These are phyloP conservation scores for Leccinum fallax DNA, from an alignment of 1,284 basidiomycete species.

Conservation along the genomic window DNA sequence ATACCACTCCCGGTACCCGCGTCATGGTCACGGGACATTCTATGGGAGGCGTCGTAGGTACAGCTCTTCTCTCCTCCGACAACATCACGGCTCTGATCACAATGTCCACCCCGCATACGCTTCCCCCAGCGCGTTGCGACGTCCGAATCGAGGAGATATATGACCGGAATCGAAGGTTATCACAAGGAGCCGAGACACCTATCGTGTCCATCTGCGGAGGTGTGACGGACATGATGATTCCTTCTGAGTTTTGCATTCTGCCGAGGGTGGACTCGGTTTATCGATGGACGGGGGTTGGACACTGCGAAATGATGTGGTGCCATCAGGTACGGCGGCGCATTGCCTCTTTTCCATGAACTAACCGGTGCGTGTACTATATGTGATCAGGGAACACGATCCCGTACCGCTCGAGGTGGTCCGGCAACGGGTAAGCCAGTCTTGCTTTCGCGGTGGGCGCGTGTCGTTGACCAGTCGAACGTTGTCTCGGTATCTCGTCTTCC, in stretches of 20 bases:
- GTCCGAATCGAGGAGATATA: slow-evolving; percentile 80
- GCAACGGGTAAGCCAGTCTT: too few relatives aligned
- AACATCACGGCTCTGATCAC: slow-evolving; percentile 85
- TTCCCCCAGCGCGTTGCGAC: slow-evolving; percentile 90
- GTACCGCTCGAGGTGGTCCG: too few relatives aligned
- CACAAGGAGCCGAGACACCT: slow-evolving; percentile 53
- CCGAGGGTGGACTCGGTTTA: slow-evolving; percentile 42
- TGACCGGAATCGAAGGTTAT: slow-evolving; percentile 38
- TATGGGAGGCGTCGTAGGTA: slow-evolving; percentile 97
- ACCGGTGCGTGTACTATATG: too few relatives aligned
- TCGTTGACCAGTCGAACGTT: too few relatives aligned
- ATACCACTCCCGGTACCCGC: slow-evolving; percentile 48
- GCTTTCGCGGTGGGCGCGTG: too few relatives aligned
- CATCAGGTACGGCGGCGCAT: slow-evolving; percentile 93
- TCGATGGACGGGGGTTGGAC: slow-evolving; percentile 86
- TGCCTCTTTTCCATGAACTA: slow-evolving; percentile 42
- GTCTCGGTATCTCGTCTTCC: too few relatives aligned
- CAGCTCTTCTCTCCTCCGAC: slow-evolving; percentile 63
- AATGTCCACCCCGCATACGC: slow-evolving; percentile 90
- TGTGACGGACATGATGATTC: slow-evolving; percentile 88
- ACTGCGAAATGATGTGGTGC: slow-evolving; percentile 98
- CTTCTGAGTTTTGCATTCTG: slow-evolving; percentile 87
- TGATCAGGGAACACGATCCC: too few relatives aligned
- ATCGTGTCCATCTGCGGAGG: slow-evolving; percentile 92
- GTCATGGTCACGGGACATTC: slow-evolving; percentile 91